Base-by-base conservation (phyloP, 805 yeast genomes). In the Helenozyma rhizophorensis region DNA sequence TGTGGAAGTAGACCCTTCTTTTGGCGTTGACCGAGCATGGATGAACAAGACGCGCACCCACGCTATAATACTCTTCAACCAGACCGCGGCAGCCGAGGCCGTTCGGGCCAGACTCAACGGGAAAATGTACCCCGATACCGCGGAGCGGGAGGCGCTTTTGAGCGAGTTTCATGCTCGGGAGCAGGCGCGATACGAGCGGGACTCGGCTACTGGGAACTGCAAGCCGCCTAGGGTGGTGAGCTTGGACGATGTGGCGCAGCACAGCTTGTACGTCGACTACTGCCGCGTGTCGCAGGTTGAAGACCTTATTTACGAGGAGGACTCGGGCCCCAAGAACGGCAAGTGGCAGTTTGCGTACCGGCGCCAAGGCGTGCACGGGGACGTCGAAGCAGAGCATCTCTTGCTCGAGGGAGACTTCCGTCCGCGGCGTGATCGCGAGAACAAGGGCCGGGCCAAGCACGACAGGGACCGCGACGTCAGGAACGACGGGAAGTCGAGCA, bases 291-390 rank as follows among this genome's bases (percentile, higher is more conserved):
- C 65, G 39, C 71, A 70, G 12, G 56, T 67, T 3, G 63, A 62
- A 34, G 58, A 56, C 25, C 69, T 74, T 73, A 64, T 68, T 11
- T 70, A 56, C 41, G 71, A 68, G 45, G 76, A 69, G 38, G 65
- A 60, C 33, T 51, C 49, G 25, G 70, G 68, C 9, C 72, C 76
- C 9, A 47, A 50, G 25, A 63, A 68, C 45, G 74, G 72, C 2
- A 47, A 64, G 28, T 70, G 76, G 74, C 58, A 58, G 31, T 48
- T 70, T n/a, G 55, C 57, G 12, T 69, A 62, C 37, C 57, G 51
- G 17, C 47, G 37, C 9, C 44, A 49, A 23, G 64, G 60, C 5
- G 64, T 60, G 9, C 17, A 25, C 21, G 34, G 34, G 21, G 65
- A 57, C 24, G 54, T 48, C 22, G 45, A 55, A 3, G 53, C 56